These are phyloP conservation scores for Tolypocladium sp. DNA, from an alignment of 2,329 filamentous ascomycete genomes.

Conservation along the genomic window DNA sequence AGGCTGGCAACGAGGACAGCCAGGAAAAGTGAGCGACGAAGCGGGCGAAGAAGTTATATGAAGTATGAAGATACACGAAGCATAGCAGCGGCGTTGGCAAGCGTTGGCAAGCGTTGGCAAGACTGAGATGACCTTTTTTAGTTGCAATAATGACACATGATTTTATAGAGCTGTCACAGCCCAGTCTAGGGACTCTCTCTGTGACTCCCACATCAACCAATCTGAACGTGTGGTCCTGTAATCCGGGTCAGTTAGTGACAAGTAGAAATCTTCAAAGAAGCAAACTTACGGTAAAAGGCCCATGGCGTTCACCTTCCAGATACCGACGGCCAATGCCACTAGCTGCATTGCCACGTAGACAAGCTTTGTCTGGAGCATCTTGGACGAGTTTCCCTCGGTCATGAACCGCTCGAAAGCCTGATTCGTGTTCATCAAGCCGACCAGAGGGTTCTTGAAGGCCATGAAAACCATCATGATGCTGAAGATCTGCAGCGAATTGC, in stretches of 20 bases:
- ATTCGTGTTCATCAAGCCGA: slow-evolving; percentile 74
- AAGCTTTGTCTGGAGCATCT: slow-evolving; percentile 75
- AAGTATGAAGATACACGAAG: not conserved
- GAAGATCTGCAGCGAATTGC: slow-evolving; percentile 96
- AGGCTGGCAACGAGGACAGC: not conserved
- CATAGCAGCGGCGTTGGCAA: slow-evolving; percentile 7
- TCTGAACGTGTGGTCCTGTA: slow-evolving; percentile 84
- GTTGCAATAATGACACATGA: not conserved
- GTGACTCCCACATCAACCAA: slow-evolving; percentile 91
- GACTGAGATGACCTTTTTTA: not conserved
- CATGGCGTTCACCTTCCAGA: slow-evolving; percentile 98
- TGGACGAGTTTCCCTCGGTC: slow-evolving; percentile 63
- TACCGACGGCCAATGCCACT: slow-evolving; percentile 69
- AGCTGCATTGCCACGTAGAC: slow-evolving; percentile 85
- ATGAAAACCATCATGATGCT: slow-evolving; percentile 99
- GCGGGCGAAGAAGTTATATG: not conserved
- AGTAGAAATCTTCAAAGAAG: not conserved
- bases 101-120: slow-evolving; percentile 6
- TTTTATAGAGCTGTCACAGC: slow-evolving; percentile 44
- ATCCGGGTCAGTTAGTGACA: not conserved
- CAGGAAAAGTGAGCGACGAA: slow-evolving; percentile 1
- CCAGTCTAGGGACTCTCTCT: slow-evolving; percentile 58
- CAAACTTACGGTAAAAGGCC: slow-evolving; percentile 74
- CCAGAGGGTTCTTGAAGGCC: slow-evolving; percentile 93
- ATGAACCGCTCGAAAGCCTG: slow-evolving; percentile 88